Evolutionary conservation across 345 rosid genomes (phyloP).

Genomic region (Euphorbia peplus): DNA sequence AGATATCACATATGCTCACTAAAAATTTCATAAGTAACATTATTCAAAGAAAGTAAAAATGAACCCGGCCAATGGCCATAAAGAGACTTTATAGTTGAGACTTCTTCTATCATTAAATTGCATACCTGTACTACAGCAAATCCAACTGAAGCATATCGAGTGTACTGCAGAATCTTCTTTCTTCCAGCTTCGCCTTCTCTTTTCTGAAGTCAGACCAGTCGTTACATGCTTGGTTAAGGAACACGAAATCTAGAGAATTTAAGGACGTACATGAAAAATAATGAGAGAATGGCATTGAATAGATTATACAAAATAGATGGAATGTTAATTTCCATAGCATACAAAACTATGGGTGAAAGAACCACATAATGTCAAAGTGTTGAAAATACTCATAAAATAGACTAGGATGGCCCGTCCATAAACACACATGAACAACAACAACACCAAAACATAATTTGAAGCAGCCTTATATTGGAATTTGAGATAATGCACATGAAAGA

Average conservation of each 20-base stretch:
- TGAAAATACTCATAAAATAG: background rate
- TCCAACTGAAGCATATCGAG: constrained; percentile 90
- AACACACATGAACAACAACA: background rate
- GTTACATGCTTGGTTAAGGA: background rate
- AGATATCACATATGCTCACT: background rate
- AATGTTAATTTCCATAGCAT: background rate
- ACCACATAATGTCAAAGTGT: background rate
- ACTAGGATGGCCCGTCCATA: background rate
- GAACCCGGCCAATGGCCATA: too few species aligned
- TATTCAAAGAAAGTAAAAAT: background rate
- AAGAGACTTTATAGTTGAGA: constrained; percentile 8
- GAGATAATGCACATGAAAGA: too few species aligned
- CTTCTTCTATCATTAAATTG: background rate
- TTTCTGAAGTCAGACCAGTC: constrained; percentile 43
- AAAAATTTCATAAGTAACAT: background rate
- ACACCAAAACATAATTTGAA: too few species aligned
- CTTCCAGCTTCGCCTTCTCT: constrained; percentile 99
- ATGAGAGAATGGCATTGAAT: background rate
- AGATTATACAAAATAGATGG: background rate
- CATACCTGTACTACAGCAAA: constrained; percentile 81
- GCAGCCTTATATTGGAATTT: too few species aligned
- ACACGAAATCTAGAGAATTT: background rate
- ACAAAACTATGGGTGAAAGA: background rate
- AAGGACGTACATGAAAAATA: background rate
- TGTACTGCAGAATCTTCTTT: constrained; percentile 88